Evolutionary conservation across 2,329 filamentous ascomycete species (phyloP).

Genomic region (Paecilomyces variotii): DNA sequence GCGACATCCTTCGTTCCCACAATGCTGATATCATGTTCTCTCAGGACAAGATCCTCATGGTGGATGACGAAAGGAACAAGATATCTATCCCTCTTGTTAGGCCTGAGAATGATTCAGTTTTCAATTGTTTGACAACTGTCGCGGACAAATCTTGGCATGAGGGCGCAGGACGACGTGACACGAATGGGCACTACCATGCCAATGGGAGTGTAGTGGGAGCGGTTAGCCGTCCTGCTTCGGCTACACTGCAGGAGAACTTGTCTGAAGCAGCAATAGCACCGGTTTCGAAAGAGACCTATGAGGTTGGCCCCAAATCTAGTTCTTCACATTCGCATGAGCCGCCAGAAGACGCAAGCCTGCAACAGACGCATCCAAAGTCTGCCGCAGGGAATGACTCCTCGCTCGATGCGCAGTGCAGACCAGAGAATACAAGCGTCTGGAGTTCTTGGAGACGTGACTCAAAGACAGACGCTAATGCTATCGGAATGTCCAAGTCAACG

Average conservation of each 20-base stretch:
- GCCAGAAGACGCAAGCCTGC: constrained; percentile 8
- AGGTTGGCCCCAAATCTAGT: constrained; percentile 13
- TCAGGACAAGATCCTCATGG: constrained; percentile 78
- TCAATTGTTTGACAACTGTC: constrained; percentile 66
- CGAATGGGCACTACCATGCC: background rate
- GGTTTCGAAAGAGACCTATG: constrained; percentile 14
- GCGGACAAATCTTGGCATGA: constrained; percentile 13
- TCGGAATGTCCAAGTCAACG: constrained; percentile 54
- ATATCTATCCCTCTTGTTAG: constrained; percentile 85
- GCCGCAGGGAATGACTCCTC: constrained; percentile 21
- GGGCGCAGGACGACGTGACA: constrained; percentile 2
- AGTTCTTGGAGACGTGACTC: constrained; percentile 58
- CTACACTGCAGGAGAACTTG: constrained; percentile 14
- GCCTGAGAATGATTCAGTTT: constrained; percentile 75
- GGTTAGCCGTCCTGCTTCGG: constrained; percentile 22
- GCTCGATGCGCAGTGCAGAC: constrained; percentile 16
- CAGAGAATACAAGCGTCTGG: constrained; percentile 53
- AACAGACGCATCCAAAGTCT: constrained; percentile 15
- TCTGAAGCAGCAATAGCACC: constrained; percentile 17
- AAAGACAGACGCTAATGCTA: constrained; percentile 19
- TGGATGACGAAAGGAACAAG: constrained; percentile 78
- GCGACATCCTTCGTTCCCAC: constrained; percentile 75
- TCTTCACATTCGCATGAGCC: constrained; percentile 8
- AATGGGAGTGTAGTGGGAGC: constrained; percentile 21
- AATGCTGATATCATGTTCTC: constrained; percentile 90